Percentiles rank a stretch among this genome's conserved stretches.
Conservation (phyloP, 306 rosid species). For the Castanopsis chinensis region DNA sequence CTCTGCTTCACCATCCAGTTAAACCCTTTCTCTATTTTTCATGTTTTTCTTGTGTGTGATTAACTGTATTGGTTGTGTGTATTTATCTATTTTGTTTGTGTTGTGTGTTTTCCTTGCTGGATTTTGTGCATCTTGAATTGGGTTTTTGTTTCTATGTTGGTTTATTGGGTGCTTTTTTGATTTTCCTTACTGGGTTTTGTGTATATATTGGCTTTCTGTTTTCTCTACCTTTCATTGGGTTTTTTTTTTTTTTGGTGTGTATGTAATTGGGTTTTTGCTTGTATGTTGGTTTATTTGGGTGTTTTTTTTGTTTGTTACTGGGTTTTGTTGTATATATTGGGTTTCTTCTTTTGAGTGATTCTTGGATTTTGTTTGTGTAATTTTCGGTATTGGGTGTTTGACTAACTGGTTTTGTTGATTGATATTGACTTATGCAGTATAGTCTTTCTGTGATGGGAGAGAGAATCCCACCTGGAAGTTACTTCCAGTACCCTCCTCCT, state of each 20-base stretch:
- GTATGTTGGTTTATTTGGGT: neutral
- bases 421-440: neutral
- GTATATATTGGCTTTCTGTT: neutral
- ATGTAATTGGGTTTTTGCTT: neutral
- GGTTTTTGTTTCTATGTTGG: neutral
- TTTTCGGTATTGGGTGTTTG: neutral
- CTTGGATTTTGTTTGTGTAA: neutral
- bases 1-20: neutral
- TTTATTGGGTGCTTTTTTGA: neutral
- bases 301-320: neutral
- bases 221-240: neutral
- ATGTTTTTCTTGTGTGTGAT: neutral
- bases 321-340: neutral
- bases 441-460: slow-evolving; percentile 63
- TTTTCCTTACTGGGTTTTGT: neutral
- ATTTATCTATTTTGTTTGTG: neutral
- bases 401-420: slow-evolving; percentile 7
- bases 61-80: neutral
- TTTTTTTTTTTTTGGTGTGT: neutral
- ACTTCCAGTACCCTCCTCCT: slow-evolving; percentile 89
- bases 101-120: neutral
- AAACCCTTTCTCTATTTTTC: neutral
- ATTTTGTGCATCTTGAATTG: slow-evolving; percentile 2
- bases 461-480: slow-evolving; percentile 81
- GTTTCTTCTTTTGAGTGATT: neutral